Evolutionary conservation across 495 filamentous ascomycete species (phyloP).

Genomic region (Penicillium longicatenatum): DNA sequence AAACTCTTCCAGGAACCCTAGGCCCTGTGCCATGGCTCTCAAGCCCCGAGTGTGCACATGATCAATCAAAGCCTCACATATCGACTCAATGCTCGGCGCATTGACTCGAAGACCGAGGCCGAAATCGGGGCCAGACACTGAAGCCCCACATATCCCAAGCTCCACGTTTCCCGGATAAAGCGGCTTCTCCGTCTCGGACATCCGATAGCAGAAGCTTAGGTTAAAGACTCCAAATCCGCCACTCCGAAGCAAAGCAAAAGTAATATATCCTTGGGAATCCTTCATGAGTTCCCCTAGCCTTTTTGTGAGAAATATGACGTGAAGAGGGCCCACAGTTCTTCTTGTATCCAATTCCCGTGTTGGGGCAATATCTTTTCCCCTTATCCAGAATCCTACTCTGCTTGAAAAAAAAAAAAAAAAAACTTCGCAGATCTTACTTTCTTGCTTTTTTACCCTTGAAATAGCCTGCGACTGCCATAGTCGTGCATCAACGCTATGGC

Average conservation of each 20-base stretch:
- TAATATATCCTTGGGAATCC: background rate
- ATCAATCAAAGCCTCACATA: background rate
- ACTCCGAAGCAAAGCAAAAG: background rate
- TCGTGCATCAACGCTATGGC: slow-evolving; percentile 14
- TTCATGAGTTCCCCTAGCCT: background rate
- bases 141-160: slow-evolving; percentile 7
- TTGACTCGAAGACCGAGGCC: background rate
- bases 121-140: background rate
- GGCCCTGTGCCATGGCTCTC: background rate
- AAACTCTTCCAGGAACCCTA: background rate
- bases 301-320: background rate
- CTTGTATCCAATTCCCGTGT: background rate
- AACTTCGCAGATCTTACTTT: background rate
- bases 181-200: slow-evolving; percentile 20
- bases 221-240: slow-evolving; percentile 7
- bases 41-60: background rate
- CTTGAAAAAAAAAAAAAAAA: background rate
- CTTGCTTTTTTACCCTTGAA: background rate
- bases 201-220: slow-evolving; percentile 14
- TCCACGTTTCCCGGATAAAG: slow-evolving; percentile 19
- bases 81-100: background rate
- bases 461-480: background rate
- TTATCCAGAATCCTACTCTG: background rate
- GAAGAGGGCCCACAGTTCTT: background rate
- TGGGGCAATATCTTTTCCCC: slow-evolving; percentile 1